Percentiles rank a stretch among this genome's conserved stretches.
Evolutionary conservation across 192 early-diverging fungal species (phyloP).

Genomic region (Coemansia sp.): DNA sequence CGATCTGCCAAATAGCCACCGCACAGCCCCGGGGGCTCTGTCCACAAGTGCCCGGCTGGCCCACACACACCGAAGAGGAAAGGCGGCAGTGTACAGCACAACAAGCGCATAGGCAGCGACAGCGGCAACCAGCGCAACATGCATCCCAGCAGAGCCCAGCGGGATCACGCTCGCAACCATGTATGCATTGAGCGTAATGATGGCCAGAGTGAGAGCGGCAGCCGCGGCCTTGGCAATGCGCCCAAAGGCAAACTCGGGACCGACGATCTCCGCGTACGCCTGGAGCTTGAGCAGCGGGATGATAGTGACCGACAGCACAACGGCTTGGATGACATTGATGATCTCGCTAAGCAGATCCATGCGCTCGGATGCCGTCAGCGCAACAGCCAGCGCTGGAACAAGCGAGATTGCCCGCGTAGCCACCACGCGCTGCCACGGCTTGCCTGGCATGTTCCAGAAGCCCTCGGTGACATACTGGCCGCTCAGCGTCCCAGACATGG

Average conservation of each 20-base stretch:
- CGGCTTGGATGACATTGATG: conserved; percentile 70
- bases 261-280: conserved; percentile 58
- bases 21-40: conserved; percentile 22
- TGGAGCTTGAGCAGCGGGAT: conserved; percentile 70
- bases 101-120: conserved; percentile 28
- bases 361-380: conserved; percentile 58
- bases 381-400: conserved; percentile 66
- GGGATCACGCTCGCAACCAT: conserved; percentile 54
- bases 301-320: conserved; percentile 68
- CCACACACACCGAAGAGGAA: conserved; percentile 41
- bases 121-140: conserved; percentile 39
- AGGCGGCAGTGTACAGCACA: conserved; percentile 31
- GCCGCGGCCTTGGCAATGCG: conserved; percentile 14
- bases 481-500: conserved; percentile 89
- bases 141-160: conserved; percentile 38
- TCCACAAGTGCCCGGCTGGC: conserved; percentile 27
- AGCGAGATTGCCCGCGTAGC: conserved; percentile 66
- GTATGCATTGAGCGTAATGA: conserved; percentile 48
- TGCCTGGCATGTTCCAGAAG: conserved; percentile 72
- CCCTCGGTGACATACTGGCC: conserved; percentile 92
- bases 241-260: conserved; percentile 50
- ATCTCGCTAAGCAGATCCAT: conserved; percentile 74
- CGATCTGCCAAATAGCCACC: conserved; percentile 45
- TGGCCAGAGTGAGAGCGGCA: conserved; percentile 31
- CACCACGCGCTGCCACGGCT: conserved; percentile 71